Evolutionary conservation across 2,329 filamentous ascomycete genomes (phyloP).

Genomic region (Colletotrichum neosansevieriae): DNA sequence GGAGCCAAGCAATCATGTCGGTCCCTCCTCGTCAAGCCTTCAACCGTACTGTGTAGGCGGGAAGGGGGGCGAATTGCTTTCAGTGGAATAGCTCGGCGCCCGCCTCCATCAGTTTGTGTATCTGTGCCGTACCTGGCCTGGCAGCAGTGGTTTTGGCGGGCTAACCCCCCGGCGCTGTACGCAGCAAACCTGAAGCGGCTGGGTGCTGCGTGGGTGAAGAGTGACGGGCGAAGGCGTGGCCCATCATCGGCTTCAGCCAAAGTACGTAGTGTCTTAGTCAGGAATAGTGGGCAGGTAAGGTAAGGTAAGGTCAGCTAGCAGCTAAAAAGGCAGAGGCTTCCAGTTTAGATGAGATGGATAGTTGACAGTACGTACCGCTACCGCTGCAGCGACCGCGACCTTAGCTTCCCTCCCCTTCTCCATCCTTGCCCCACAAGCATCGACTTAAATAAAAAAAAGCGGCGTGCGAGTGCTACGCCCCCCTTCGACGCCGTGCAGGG

Average conservation of each 20-base stretch:
- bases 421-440: constrained; percentile 27
- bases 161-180: constrained; percentile 1
- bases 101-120: constrained; percentile 26
- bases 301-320: constrained; percentile 19
- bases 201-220: not conserved
- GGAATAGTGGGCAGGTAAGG: not conserved
- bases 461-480: constrained; percentile 20
- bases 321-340: constrained; percentile 6
- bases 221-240: constrained; percentile 9
- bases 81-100: constrained; percentile 34
- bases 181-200: constrained; percentile 18
- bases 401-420: constrained; percentile 14
- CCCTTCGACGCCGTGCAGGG: constrained; percentile 16
- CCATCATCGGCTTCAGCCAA: constrained; percentile 17
- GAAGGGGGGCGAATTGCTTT: constrained; percentile 24
- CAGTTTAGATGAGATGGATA: constrained; percentile 34
- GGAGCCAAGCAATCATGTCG: not conserved
- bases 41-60: not conserved
- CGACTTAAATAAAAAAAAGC: constrained; percentile 35
- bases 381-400: constrained; percentile 19
- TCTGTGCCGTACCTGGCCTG: constrained; percentile 25
- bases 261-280: constrained; percentile 2
- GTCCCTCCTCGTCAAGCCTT: not conserved
- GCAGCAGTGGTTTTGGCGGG: constrained; percentile 1
- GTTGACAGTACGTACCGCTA: constrained; percentile 20